Base-by-base conservation (phyloP, 225 moss, liverwort and hornwort species). In the Bryum argenteum region DNA sequence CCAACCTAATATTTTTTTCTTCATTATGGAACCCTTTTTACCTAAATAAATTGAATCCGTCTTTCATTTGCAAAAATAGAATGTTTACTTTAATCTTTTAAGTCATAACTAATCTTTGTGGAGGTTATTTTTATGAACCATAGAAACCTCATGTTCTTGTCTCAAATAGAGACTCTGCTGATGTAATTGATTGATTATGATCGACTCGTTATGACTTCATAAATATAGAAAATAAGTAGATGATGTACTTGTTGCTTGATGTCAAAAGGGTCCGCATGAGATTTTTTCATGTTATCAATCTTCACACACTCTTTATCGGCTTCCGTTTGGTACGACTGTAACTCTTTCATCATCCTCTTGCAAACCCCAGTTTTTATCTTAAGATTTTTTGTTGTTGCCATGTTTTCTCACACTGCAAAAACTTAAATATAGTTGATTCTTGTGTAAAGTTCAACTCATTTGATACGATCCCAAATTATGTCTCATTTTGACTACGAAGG, bases 261-360 rank as follows among this genome's bases (percentile, higher is more conserved):
- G 63, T 96, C 96, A 39, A 88, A 90, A 17, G 87, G 52, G 39
- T 89, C 89, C 0, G 84, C 78, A 16, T 87, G 83, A 33, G 72
- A 80, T 11, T 83, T 83, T 73, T 83, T 87, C 93, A 96, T 96
- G 16, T 74, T 82, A 9, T 84, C 82, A 10, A 75, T 71, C 67
- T 90, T 96, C 3, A 77, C 77, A 10, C 85, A 68, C 37, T 91
- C 93, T 3, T 69, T 55, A 61, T 91, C 90, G 1, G 91, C 88
- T 79, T 90, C 89, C 0, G 61, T 69, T 39, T 93, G 86, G 60
- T 91, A 89, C 1, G 80, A 81, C 4, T 82, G 70, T 26, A 96
- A 82, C 75, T 93, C 96, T 70, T 90, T 96, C 80, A 93, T 69
- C 75, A 90, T 82, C 54, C 89, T 83, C 75, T 87, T 89, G 37